phyloP scores from a whole-genome alignment of 495 filamentous ascomycete species.

The Penicillium turbatum region DNA sequence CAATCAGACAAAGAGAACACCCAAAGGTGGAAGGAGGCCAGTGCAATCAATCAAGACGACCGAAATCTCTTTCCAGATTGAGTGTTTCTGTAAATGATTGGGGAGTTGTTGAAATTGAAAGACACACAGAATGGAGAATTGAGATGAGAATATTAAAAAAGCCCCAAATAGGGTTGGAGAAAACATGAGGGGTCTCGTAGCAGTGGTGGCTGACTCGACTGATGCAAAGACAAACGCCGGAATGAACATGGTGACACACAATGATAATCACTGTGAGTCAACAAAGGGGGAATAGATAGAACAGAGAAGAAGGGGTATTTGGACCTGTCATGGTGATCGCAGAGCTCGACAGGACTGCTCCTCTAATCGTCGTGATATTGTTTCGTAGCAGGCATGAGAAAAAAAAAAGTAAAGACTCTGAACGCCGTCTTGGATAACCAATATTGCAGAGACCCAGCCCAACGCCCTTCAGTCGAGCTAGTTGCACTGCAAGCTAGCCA shows the following conservation, averaged over 20 bases:
- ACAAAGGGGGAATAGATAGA: neutral
- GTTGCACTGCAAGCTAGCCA: constrained; percentile 13
- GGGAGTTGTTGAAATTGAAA: constrained; percentile 1
- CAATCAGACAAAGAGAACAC: constrained; percentile 8
- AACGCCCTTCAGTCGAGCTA: constrained; percentile 2
- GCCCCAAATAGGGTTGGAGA: neutral
- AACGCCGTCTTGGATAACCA: constrained; percentile 8
- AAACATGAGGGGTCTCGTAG: constrained; percentile 1
- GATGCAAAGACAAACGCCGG: constrained; percentile 6
- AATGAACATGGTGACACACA: neutral
- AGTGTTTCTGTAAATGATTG: constrained; percentile 5
- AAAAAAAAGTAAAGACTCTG: neutral
- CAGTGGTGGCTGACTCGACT: neutral
- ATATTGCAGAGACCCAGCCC: constrained; percentile 3
- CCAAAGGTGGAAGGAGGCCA: constrained; percentile 11
- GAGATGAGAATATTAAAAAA: constrained; percentile 1
- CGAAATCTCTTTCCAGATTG: constrained; percentile 9
- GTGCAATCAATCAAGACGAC: constrained; percentile 39
- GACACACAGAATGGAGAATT: neutral
- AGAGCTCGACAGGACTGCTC: neutral
- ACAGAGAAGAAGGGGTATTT: constrained; percentile 6
- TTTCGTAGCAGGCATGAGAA: constrained; percentile 6
- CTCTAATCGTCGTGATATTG: constrained; percentile 5
- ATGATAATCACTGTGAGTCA: neutral
- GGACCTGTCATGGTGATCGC: constrained; percentile 3